These are phyloP conservation scores for Cryptosporidium muris DNA, from an alignment of 169 alveolate species.

Conservation along the genomic window DNA sequence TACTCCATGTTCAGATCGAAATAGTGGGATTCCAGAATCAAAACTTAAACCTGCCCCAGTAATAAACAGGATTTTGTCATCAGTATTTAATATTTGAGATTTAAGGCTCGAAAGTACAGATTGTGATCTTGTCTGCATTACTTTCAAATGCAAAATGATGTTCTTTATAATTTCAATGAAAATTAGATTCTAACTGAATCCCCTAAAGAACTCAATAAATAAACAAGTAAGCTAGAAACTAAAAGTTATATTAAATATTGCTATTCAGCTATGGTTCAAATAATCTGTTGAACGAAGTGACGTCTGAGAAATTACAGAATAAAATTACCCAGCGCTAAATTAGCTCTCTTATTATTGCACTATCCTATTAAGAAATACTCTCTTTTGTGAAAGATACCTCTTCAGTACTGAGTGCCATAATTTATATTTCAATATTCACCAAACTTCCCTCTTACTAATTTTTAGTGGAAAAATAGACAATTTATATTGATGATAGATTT, in stretches of 20 bases:
- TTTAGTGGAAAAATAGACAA: no score
- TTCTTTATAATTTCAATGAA: background rate
- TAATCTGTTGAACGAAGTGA: constrained; percentile 39
- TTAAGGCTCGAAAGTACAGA: background rate
- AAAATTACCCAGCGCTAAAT: constrained; percentile 59
- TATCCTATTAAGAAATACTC: constrained; percentile 61
- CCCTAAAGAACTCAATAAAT: background rate
- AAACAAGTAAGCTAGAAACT: background rate
- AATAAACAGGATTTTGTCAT: constrained; percentile 38
- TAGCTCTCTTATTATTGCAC: constrained; percentile 41
- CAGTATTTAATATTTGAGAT: constrained; percentile 14
- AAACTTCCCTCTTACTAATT: no score
- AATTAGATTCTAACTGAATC: background rate
- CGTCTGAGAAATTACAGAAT: constrained; percentile 37
- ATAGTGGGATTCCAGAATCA: constrained; percentile 64
- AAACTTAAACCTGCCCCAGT: constrained; percentile 66
- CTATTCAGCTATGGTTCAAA: no score
- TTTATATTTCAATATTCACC: background rate
- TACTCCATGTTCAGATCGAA: constrained; percentile 16
- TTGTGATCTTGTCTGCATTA: constrained; percentile 34
- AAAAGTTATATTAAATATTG: background rate
- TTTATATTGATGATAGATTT: no score
- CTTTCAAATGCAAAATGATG: background rate
- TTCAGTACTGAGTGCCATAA: constrained; percentile 58
- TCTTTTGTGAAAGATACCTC: constrained; percentile 29